phyloP scores from a whole-genome alignment of 768 basidiomycete species.

The Mycena epipterygia region DNA sequence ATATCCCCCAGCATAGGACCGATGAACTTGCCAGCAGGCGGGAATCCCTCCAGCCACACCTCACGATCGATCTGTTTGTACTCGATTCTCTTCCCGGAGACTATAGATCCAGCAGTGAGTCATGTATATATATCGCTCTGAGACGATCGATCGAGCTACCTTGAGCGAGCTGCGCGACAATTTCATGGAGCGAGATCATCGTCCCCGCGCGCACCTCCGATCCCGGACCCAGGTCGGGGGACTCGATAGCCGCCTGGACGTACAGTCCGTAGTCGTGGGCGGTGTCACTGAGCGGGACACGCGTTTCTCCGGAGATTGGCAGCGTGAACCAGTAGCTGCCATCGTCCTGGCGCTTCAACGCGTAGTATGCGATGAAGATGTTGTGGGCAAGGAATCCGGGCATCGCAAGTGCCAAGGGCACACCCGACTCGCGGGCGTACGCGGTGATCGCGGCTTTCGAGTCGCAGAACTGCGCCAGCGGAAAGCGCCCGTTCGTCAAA shows the following conservation, averaged over 20 bases:
- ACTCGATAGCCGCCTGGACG: constrained; percentile 5
- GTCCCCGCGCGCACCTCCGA: background rate
- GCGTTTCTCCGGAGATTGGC: background rate
- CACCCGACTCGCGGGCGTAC: background rate
- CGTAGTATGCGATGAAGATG: background rate
- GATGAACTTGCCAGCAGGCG: background rate
- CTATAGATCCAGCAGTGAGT: background rate
- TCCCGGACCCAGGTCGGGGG: background rate
- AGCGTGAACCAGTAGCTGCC: background rate
- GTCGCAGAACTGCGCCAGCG: constrained; percentile 9
- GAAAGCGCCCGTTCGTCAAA: background rate
- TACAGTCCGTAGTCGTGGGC: constrained; percentile 1
- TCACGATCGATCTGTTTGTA: background rate
- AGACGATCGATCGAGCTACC: background rate
- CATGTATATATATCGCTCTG: background rate
- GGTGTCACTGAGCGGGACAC: background rate
- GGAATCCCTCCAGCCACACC: background rate
- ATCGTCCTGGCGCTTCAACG: background rate
- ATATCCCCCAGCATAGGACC: background rate
- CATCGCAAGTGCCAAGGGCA: constrained; percentile 10
- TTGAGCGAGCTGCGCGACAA: background rate
- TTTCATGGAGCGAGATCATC: constrained; percentile 4
- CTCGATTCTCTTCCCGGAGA: background rate
- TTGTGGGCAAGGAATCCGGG: constrained; percentile 9
- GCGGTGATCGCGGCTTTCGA: constrained; percentile 10